Evolutionary conservation across 2,329 filamentous ascomycete genomes (phyloP).

Genomic region (Talaromyces sp.): DNA sequence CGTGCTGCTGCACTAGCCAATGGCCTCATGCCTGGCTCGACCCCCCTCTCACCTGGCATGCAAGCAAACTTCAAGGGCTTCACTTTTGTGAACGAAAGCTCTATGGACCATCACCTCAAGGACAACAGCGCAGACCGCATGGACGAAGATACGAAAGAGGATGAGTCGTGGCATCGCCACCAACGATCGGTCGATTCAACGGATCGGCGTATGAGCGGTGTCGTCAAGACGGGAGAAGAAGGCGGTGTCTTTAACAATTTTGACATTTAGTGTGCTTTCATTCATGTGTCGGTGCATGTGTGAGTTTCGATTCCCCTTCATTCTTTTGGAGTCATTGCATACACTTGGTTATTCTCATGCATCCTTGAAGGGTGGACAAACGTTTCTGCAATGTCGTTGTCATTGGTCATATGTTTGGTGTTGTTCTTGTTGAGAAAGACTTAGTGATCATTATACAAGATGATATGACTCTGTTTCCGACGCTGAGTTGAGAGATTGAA

Average conservation of each 20-base stretch:
- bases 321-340: constrained; percentile 16
- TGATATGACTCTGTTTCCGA: neutral
- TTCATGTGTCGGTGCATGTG: constrained; percentile 23
- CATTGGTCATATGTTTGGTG: constrained; percentile 6
- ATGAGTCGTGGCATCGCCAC: constrained; percentile 34
- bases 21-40: constrained; percentile 78
- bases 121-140: constrained; percentile 36
- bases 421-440: neutral
- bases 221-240: constrained; percentile 41
- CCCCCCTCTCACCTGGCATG: constrained; percentile 88
- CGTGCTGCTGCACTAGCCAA: constrained; percentile 81
- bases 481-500: neutral
- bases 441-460: neutral
- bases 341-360: constrained; percentile 17
- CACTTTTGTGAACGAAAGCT: constrained; percentile 97
- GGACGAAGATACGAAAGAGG: constrained; percentile 43
- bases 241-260: constrained; percentile 44
- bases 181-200: constrained; percentile 30
- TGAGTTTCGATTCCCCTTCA: neutral
- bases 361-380: constrained; percentile 14
- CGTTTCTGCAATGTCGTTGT: constrained; percentile 3
- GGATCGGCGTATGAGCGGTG: constrained; percentile 45
- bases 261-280: constrained; percentile 43
- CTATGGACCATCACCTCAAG: constrained; percentile 64
- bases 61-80: constrained; percentile 98